Conservation (phyloP, 2,329 filamentous ascomycete species). For the Xylaria sp. region DNA sequence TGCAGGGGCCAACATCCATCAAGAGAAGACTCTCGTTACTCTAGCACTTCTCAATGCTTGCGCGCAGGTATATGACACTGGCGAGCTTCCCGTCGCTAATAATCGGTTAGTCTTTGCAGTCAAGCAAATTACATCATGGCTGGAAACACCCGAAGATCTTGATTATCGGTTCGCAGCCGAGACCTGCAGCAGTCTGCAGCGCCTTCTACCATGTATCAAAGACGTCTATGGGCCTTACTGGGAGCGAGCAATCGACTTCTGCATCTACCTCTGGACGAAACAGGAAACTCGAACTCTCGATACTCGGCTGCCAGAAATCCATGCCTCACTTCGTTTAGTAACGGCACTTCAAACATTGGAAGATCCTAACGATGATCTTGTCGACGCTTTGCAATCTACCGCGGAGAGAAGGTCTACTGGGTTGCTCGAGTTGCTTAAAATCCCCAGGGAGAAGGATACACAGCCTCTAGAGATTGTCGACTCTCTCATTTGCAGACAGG, state of each 20-base stretch:
- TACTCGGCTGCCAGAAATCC: slow-evolving; percentile 62
- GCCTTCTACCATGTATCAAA: slow-evolving; percentile 72
- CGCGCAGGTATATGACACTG: slow-evolving; percentile 54
- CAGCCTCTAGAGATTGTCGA: slow-evolving; percentile 78
- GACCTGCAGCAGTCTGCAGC: slow-evolving; percentile 59
- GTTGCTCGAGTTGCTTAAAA: slow-evolving; percentile 65
- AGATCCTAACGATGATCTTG: slow-evolving; percentile 83
- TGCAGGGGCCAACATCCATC: slow-evolving; percentile 49
- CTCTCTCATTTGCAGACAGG: slow-evolving; percentile 69
- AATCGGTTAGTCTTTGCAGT: slow-evolving; percentile 82
- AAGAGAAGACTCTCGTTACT: slow-evolving; percentile 49
- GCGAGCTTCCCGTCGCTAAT: slow-evolving; percentile 59
- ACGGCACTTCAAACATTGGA: slow-evolving; percentile 63
- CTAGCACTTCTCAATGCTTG: slow-evolving; percentile 59
- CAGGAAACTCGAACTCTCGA: slow-evolving; percentile 47
- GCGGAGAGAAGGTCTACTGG: slow-evolving; percentile 58
- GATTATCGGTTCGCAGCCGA: slow-evolving; percentile 50
- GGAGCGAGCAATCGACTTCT: slow-evolving; percentile 65
- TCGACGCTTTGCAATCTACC: slow-evolving; percentile 70
- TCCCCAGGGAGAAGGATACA: slow-evolving; percentile 49
- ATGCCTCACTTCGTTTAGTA: slow-evolving; percentile 74
- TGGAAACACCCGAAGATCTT: slow-evolving; percentile 55
- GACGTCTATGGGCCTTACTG: slow-evolving; percentile 90
- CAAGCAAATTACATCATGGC: slow-evolving; percentile 74
- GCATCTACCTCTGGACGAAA: slow-evolving; percentile 59